Conservation (phyloP, 257 asterid genomes). For the Thymus mandschuricus region DNA sequence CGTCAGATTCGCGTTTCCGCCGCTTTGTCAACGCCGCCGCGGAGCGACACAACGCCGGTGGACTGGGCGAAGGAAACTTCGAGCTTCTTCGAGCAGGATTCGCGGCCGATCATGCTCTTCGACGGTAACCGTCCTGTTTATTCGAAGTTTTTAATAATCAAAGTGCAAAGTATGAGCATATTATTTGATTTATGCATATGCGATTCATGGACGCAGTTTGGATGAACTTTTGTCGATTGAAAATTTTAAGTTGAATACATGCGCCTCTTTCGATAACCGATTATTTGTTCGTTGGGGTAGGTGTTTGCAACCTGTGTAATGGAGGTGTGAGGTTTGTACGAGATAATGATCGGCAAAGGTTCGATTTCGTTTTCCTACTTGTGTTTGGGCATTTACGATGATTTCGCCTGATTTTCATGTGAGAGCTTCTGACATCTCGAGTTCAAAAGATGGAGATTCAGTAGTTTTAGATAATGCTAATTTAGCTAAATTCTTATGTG, state of each 20-base stretch:
- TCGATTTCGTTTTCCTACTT: constrained; percentile 28
- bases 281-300: constrained; percentile 38
- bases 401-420: not conserved
- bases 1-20: constrained; percentile 41
- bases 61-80: constrained; percentile 77
- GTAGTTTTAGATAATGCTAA: too few relatives aligned
- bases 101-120: constrained; percentile 92
- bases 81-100: constrained; percentile 70
- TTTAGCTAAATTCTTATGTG: not conserved
- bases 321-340: constrained; percentile 93
- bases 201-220: not conserved
- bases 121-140: constrained; percentile 55
- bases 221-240: not conserved
- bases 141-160: not conserved
- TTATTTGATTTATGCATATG: not conserved
- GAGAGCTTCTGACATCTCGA: too few relatives aligned
- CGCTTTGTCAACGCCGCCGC: constrained; percentile 49
- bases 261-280: not conserved
- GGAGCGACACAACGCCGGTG: constrained; percentile 41
- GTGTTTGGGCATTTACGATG: not conserved
- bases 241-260: not conserved
- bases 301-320: constrained; percentile 89
- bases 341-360: constrained; percentile 71
- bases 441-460: too few relatives aligned
- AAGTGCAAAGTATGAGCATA: not conserved